A percentile compares a stretch with the other conserved stretches of the same genome.
phyloP scores from a whole-genome alignment of 352 stramenopile genomes.

The Globisporangium paroecandrum region DNA sequence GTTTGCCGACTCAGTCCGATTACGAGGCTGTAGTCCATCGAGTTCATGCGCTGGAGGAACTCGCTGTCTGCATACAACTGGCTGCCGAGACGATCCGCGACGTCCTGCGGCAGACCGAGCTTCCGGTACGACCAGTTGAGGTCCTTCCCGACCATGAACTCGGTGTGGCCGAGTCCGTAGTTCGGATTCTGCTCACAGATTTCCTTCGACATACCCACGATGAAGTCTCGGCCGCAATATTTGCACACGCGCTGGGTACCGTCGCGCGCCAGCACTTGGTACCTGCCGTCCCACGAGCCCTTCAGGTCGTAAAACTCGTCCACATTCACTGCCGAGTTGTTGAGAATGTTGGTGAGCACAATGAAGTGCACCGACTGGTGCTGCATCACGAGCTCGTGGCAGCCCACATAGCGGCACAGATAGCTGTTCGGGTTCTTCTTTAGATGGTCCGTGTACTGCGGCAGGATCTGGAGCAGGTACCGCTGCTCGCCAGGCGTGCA shows the following conservation, averaged over 20 bases:
- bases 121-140: conserved; percentile 83
- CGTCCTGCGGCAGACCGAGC: conserved; percentile 64
- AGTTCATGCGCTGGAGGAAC: conserved; percentile 94
- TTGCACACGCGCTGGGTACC: conserved; percentile 82
- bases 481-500: conserved; percentile 78
- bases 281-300: conserved; percentile 88
- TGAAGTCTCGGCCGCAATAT: conserved; percentile 84
- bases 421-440: conserved; percentile 84
- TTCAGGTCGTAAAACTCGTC: conserved; percentile 90
- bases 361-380: conserved; percentile 86
- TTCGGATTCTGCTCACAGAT: conserved; percentile 63
- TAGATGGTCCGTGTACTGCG: conserved; percentile 83
- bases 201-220: conserved; percentile 84
- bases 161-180: conserved; percentile 57
- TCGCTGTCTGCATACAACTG: conserved; percentile 90
- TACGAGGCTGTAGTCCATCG: conserved; percentile 97
- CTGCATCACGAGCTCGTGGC: conserved; percentile 84
- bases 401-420: conserved; percentile 86
- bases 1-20: conserved; percentile 87
- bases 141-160: conserved; percentile 85
- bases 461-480: conserved; percentile 84
- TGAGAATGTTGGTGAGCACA: conserved; percentile 86
- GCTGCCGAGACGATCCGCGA: conserved; percentile 64
- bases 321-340: conserved; percentile 81
- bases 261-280: conserved; percentile 51